phyloP scores from a whole-genome alignment of 192 early-diverging fungal species.

The Backusella australiensis region DNA sequence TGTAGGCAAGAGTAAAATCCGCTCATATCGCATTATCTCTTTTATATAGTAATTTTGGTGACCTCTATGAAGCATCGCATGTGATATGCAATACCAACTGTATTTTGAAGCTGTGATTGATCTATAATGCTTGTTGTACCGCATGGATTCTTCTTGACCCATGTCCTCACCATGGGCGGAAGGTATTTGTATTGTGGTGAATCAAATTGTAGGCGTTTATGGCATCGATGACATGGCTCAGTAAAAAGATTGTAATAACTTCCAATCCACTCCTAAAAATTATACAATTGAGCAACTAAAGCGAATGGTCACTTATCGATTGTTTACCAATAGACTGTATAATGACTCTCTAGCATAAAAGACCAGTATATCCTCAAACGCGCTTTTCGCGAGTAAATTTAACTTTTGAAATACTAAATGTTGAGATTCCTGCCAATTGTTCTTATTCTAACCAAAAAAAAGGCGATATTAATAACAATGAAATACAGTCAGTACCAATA shows the following conservation, averaged over 20 bases:
- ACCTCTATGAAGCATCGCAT: conserved; percentile 24
- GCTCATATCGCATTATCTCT: too few relatives aligned
- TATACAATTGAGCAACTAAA: not conserved
- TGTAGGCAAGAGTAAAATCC: too few relatives aligned
- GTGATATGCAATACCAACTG: conserved; percentile 20
- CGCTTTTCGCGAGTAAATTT: conserved; percentile 34
- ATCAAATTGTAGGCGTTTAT: conserved; percentile 42
- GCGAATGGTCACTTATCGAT: not conserved
- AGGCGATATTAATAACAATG: not conserved
- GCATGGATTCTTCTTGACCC: not conserved
- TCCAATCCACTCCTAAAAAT: conserved; percentile 39
- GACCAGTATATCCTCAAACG: conserved; percentile 32
- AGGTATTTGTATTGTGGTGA: conserved; percentile 48
- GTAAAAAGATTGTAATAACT: conserved; percentile 37
- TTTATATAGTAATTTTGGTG: not conserved
- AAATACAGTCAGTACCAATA: not conserved
- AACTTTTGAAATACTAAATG: conserved; percentile 44
- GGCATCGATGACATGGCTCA: conserved; percentile 38
- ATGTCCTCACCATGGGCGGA: conserved; percentile 44
- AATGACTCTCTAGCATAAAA: conserved; percentile 30
- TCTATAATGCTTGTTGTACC: not conserved
- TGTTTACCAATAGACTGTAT: conserved; percentile 32
- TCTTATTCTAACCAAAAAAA: not conserved
- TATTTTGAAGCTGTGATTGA: not conserved
- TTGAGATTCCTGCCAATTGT: conserved; percentile 36